A percentile compares a stretch with the other conserved stretches of the same genome.
Evolutionary conservation across 805 yeast genomes (phyloP).

Genomic region (Cyberlindnera amylophila): DNA sequence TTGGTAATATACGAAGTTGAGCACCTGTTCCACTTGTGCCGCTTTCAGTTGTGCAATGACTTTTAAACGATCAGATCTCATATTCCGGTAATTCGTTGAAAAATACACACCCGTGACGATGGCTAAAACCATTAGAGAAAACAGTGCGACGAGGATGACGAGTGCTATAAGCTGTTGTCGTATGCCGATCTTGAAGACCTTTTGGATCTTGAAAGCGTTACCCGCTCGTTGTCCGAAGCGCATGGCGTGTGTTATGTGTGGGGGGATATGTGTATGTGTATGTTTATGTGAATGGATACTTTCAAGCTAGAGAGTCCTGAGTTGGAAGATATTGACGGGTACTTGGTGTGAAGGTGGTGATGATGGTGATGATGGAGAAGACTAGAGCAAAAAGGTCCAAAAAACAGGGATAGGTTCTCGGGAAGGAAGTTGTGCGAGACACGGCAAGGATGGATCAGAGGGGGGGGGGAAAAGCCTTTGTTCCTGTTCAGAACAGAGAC

Average conservation of each 20-base stretch:
- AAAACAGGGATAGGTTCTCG: no score
- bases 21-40: conserved; percentile 68
- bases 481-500: no score
- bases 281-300: no score
- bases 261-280: conserved; percentile 32
- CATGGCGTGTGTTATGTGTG: not conserved
- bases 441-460: no score
- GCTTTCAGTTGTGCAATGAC: conserved; percentile 81
- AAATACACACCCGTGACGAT: conserved; percentile 75
- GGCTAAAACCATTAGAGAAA: conserved; percentile 70
- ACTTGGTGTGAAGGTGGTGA: no score
- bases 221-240: not conserved
- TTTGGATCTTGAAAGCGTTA: no score
- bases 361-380: no score
- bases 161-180: conserved; percentile 71
- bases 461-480: no score
- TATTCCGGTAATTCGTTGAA: conserved; percentile 52
- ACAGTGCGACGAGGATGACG: conserved; percentile 64
- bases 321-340: conserved; percentile 79
- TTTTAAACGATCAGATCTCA: conserved; percentile 67
- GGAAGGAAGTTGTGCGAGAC: no score
- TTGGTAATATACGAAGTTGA: conserved; percentile 63
- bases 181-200: conserved; percentile 46
- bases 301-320: no score
- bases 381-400: no score